These are phyloP conservation scores for Diaporthe destruens DNA, from an alignment of 2,329 filamentous ascomycete species.

Conservation along the genomic window DNA sequence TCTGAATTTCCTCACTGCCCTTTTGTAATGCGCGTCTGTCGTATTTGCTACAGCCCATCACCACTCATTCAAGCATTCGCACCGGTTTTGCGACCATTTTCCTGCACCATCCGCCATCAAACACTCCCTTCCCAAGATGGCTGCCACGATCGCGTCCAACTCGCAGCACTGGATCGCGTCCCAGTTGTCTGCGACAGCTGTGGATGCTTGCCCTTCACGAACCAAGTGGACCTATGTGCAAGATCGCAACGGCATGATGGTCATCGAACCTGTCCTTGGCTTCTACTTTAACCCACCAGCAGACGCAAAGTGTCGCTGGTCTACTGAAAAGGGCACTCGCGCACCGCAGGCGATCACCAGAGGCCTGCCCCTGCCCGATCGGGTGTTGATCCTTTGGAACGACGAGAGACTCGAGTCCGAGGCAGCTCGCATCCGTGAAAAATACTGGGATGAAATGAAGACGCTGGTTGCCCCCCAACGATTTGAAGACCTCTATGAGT, in stretches of 20 bases:
- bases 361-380: slow-evolving; percentile 11
- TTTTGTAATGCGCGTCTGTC: slow-evolving; percentile 25
- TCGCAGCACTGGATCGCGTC: slow-evolving; percentile 37
- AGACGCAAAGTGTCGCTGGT: slow-evolving; percentile 40
- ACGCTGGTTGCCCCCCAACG: slow-evolving; percentile 48
- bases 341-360: slow-evolving; percentile 20
- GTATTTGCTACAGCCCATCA: slow-evolving; percentile 29
- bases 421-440: slow-evolving; percentile 49
- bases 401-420: slow-evolving; percentile 27
- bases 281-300: slow-evolving; percentile 42
- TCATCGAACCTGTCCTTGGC: slow-evolving; percentile 41
- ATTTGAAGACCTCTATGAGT: slow-evolving; percentile 60
- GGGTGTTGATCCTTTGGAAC: slow-evolving; percentile 28
- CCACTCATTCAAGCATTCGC: slow-evolving; percentile 24
- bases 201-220: slow-evolving; percentile 1
- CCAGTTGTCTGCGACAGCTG: slow-evolving; percentile 12
- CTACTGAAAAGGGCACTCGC: slow-evolving; percentile 39
- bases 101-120: background rate
- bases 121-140: slow-evolving; percentile 15
- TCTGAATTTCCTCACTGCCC: background rate
- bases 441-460: slow-evolving; percentile 53
- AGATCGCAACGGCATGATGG: slow-evolving; percentile 6
- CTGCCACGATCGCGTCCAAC: slow-evolving; percentile 48
- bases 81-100: slow-evolving; percentile 18
- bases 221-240: slow-evolving; percentile 36